phyloP scores from a whole-genome alignment of 306 rosid genomes.

The Dicorynia guianensis region DNA sequence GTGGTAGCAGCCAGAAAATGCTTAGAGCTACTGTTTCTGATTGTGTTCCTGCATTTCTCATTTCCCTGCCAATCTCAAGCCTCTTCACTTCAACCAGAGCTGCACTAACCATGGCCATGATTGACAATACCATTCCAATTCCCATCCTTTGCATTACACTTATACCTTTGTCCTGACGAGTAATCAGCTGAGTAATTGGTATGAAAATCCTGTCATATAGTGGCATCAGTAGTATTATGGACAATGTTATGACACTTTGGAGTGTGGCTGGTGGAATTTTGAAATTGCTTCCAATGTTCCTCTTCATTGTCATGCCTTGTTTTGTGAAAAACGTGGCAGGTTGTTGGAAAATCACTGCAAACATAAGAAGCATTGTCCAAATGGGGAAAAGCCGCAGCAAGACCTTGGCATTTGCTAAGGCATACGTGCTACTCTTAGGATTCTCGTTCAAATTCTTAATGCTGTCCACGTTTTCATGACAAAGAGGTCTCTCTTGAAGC shows the following conservation, averaged over 20 bases:
- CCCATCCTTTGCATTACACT: constrained; percentile 93
- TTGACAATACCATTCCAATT: constrained; percentile 85
- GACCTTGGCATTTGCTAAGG: constrained; percentile 55
- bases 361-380: constrained; percentile 93
- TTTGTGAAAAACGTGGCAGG: constrained; percentile 93
- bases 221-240: constrained; percentile 87
- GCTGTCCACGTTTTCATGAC: constrained; percentile 57
- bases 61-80: constrained; percentile 55
- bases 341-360: constrained; percentile 90
- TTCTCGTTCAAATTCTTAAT: constrained; percentile 42
- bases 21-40: constrained; percentile 61
- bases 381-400: constrained; percentile 77
- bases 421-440: constrained; percentile 41
- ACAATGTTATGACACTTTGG: constrained; percentile 79
- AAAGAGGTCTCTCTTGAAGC: constrained; percentile 85
- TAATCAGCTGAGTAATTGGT: constrained; percentile 69
- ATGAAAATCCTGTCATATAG: constrained; percentile 72
- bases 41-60: constrained; percentile 42
- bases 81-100: constrained; percentile 80
- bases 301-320: constrained; percentile 96
- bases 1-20: constrained; percentile 92
- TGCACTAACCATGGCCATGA: constrained; percentile 82
- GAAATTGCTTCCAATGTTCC: constrained; percentile 73
- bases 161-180: constrained; percentile 67
- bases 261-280: constrained; percentile 95